Base-by-base conservation (phyloP, 1,139 yeast genomes). In the Magnusiomyces sp. region DNA sequence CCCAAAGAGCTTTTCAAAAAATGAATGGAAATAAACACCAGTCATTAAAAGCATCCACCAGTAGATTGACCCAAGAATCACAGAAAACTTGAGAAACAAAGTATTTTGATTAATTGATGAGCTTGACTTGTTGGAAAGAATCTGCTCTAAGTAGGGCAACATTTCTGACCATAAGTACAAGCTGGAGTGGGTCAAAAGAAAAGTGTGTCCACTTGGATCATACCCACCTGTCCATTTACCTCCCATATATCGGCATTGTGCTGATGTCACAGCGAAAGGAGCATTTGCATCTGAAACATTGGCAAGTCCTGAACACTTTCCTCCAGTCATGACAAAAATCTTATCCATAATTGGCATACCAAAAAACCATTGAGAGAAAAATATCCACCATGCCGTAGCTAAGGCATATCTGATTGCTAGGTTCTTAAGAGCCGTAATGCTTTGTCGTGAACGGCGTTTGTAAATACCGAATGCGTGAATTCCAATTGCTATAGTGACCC, bases 161-260 rank as follows among this genome's bases (percentile, higher is more conserved):
- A 81, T 65, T 62, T 90, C 97, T 52, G 80, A 79, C 63, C 85
- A 74, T 58, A 92, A 62, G 55, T 83, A 77, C 59, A 86, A 69
- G 16, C 87, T 78, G 50, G 92, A 77, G 55, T 87, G 83, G 2
- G 86, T 79, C 51, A 92, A 68, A 44, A 92, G 65, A 59, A 90
- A 92, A 0, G 88, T 85, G 64, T 92, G 98, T 0, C 98, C 98
- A 55, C 94, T 83, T 13, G 97, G 95, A 68, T 92, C 98, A 62
- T 88, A 95, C 0, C 98, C 98, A 1, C 96, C 97, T 9, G 62
- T 64, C 98, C 97, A 90, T 2, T 69, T 57, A 0, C 97, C 97
- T 23, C 77, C 79, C 20, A 77, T 57, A 29, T 69, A 61, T 43
- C 89, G 70, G 62, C 97, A 89, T 20, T 44, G 40, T 5, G 51